These are phyloP conservation scores for Kodamaea lidongshanica DNA, from an alignment of 805 yeast species.

Conservation along the genomic window DNA sequence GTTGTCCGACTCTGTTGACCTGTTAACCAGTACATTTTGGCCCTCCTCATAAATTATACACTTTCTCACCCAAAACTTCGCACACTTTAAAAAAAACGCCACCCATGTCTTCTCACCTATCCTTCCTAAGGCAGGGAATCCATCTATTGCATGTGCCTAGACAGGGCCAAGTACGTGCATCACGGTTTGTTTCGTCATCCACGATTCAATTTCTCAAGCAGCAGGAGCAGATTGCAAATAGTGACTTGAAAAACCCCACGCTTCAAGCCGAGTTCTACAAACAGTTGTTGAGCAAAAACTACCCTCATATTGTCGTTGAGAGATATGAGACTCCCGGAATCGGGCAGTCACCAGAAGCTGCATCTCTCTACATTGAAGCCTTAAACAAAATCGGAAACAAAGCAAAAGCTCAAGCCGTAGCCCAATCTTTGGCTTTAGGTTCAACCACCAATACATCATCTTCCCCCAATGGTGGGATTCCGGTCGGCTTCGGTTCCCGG, in stretches of 20 bases:
- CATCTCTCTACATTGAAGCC: conserved; percentile 74
- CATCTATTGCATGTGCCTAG: no score
- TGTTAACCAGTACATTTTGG: no score
- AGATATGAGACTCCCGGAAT: conserved; percentile 94
- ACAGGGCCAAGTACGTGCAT: no score
- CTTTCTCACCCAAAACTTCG: no score
- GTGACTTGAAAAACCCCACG: conserved; percentile 57
- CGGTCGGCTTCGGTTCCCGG: conserved; percentile 51
- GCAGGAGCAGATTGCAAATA: conserved; percentile 83
- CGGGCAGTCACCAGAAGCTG: conserved; percentile 74
- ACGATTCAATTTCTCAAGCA: conserved; percentile 29
- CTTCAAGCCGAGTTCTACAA: conserved; percentile 82
- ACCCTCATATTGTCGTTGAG: conserved; percentile 94
- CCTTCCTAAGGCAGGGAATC: no score
- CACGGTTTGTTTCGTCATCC: conserved; percentile 19
- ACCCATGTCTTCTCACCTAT: no score
- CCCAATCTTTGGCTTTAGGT: conserved; percentile 38
- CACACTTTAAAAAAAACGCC: no score
- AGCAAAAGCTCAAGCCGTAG: conserved; percentile 68
- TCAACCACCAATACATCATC: conserved; percentile 3
- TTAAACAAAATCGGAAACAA: conserved; percentile 68
- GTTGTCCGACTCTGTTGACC: no score
- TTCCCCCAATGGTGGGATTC: conserved; percentile 8
- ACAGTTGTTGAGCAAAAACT: conserved; percentile 66
- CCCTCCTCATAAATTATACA: no score